Evolutionary conservation across 352 stramenopile genomes (phyloP).

Genomic region (Globisporangium paddicum): DNA sequence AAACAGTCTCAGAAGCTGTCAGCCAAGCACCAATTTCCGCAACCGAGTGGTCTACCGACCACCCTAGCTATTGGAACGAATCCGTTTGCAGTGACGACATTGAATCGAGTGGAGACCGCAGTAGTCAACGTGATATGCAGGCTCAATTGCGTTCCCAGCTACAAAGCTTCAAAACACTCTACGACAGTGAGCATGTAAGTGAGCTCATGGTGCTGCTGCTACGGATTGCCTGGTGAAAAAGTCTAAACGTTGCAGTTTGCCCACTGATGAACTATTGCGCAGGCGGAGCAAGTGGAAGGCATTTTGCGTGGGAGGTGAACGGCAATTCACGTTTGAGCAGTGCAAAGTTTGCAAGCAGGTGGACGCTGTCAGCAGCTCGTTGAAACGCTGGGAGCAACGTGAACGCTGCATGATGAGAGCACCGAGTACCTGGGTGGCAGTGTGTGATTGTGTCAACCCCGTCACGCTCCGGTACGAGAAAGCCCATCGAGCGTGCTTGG

Average conservation of each 20-base stretch:
- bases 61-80: conserved; percentile 1
- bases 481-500: conserved; percentile 34
- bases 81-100: conserved; percentile 14
- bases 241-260: not conserved
- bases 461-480: conserved; percentile 17
- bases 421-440: conserved; percentile 36
- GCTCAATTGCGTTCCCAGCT: conserved; percentile 2
- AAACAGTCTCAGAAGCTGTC: not conserved
- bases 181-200: conserved; percentile 14
- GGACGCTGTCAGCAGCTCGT: conserved; percentile 22
- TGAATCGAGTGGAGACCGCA: conserved; percentile 18
- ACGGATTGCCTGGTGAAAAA: not conserved
- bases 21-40: not conserved
- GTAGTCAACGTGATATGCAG: conserved; percentile 20
- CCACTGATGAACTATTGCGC: not conserved
- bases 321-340: conserved; percentile 24
- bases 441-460: conserved; percentile 34
- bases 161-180: not conserved
- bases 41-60: not conserved
- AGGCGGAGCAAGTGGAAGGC: conserved; percentile 23
- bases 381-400: conserved; percentile 21
- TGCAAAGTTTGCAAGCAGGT: conserved; percentile 31
- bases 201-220: no score
- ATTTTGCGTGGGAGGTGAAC: conserved; percentile 23
- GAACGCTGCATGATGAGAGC: conserved; percentile 23